phyloP scores from a whole-genome alignment of 2,329 filamentous ascomycete genomes.

The Sporothrix variecibatus region DNA sequence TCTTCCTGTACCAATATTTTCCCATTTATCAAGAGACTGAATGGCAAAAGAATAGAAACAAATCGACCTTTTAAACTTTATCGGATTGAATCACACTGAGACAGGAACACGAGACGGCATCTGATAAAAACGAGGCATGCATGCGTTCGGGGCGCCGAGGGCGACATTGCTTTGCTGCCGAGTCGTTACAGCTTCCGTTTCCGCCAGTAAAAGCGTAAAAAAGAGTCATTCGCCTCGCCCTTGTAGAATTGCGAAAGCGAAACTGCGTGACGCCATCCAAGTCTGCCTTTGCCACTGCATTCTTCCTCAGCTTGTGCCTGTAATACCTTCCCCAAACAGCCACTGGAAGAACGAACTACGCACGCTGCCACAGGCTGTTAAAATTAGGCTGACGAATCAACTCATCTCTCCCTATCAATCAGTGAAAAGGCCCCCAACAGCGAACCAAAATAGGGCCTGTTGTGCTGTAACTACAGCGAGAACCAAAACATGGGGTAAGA shows the following conservation, averaged over 20 bases:
- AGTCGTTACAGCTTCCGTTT: background rate
- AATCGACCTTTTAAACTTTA: background rate
- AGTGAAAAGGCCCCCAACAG: background rate
- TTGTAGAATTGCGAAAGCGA: background rate
- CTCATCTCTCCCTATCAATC: background rate
- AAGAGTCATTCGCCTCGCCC: background rate
- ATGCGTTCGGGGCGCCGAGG: background rate
- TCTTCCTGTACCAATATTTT: constrained; percentile 8
- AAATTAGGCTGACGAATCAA: constrained; percentile 12
- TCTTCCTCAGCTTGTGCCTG: background rate
- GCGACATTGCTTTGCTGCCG: background rate
- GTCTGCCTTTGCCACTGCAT: background rate
- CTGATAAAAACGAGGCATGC: background rate
- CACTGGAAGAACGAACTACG: background rate
- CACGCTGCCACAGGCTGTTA: background rate
- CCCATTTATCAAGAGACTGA: background rate
- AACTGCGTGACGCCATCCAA: constrained; percentile 17
- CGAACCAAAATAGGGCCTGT: too few relatives aligned
- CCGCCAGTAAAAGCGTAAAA: background rate
- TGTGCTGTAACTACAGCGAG: background rate
- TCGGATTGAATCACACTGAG: background rate
- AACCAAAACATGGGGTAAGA: background rate
- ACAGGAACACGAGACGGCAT: background rate
- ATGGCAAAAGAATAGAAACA: background rate
- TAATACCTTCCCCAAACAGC: too few relatives aligned